phyloP scores from a whole-genome alignment of 2,329 filamentous ascomycete species.

The Neofusicoccum sp. region DNA sequence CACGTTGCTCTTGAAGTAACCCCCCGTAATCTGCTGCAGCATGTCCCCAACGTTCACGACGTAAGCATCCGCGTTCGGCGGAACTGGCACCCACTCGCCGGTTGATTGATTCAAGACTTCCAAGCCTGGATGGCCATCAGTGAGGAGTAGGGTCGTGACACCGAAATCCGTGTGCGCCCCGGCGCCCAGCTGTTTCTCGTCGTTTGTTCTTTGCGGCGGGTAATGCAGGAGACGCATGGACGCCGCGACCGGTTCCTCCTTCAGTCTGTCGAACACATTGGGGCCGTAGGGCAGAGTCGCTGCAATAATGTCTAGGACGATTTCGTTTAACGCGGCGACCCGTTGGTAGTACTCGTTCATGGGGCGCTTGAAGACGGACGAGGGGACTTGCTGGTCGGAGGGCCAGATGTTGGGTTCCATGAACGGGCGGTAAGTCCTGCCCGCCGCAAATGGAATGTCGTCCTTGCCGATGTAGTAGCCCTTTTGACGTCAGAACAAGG shows the following conservation, averaged over 20 bases:
- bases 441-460: not conserved
- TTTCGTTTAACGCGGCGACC: not conserved
- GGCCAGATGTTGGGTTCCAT: slow-evolving; percentile 16
- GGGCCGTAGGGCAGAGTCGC: not conserved
- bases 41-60: slow-evolving; percentile 43
- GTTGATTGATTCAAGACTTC: slow-evolving; percentile 50
- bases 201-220: slow-evolving; percentile 17
- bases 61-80: slow-evolving; percentile 31
- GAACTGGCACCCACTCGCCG: slow-evolving; percentile 43
- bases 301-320: slow-evolving; percentile 3
- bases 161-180: slow-evolving; percentile 58
- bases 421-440: not conserved
- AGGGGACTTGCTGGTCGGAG: not conserved
- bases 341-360: slow-evolving; percentile 1
- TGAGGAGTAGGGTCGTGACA: slow-evolving; percentile 56
- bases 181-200: slow-evolving; percentile 24
- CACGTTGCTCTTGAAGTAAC: slow-evolving; percentile 52
- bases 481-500: not conserved
- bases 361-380: not conserved
- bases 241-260: slow-evolving; percentile 5
- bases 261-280: not conserved
- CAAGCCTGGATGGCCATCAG: slow-evolving; percentile 51
- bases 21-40: slow-evolving; percentile 49
- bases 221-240: slow-evolving; percentile 23
- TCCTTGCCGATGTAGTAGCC: slow-evolving; percentile 17